Base-by-base conservation (phyloP, 257 asterid genomes). In the Fraxinus americana region DNA sequence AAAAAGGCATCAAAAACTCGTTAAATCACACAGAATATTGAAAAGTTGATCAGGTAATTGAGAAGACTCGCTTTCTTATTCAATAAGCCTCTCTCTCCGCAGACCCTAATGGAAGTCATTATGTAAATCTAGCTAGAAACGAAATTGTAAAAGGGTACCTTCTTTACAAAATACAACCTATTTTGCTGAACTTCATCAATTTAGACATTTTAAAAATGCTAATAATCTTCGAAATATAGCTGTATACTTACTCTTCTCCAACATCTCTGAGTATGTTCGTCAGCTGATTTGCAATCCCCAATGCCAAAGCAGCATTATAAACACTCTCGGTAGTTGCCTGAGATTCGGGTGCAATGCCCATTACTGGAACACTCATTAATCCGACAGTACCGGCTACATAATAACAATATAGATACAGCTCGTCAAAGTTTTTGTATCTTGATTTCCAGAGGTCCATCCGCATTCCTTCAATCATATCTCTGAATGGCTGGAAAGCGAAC, bases 381-480 rank as follows among this genome's bases (percentile, higher is more conserved):
- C 98, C 99, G 1, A 96, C 99, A 0, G 99, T 96, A 68, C 99
- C 99, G 45, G 99, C 99, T 7, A 96, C 99, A 66, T 93, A 93
- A 75, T 96, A 96, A 72, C 99, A 96, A 71, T 96, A 96, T 4
- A 96, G 90, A 73, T 96, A 93, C 78, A 96, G 78, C 83, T 96
- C 99, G 21, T 96, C 99, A 4, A 96, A 96, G 89, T 79, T 92
- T 36, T 83, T 86, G 88, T 96, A 96, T 90, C 97, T 86, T 2
- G 99, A 91, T 77, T 96, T 96, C 88, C 86, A 77, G 4, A 96
- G 93, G 86, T 96, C 99, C 92, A 89, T 84, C 74, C 98, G 87
- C 99, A 96, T 96, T 82, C 99, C 99, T 74, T 93, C 99, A 50
- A 96, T 90, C 99, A 96, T 93, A 73, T 96, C 99, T 81, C 97